Evolutionary conservation across 495 filamentous ascomycete species (phyloP).

Genomic region (Xylaria curta): DNA sequence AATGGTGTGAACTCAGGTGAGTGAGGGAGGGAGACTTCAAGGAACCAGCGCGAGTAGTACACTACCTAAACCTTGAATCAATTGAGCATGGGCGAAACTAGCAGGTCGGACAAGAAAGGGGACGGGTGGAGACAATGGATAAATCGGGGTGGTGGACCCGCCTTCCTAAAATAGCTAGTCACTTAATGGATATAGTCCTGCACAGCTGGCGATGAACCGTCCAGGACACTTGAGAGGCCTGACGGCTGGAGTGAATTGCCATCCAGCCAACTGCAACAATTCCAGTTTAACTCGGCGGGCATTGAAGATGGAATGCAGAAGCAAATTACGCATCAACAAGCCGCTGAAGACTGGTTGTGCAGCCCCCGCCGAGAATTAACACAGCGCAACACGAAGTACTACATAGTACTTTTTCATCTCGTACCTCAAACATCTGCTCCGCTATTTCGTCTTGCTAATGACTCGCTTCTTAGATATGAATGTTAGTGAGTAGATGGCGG

Average conservation of each 20-base stretch:
- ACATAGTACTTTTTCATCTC: not conserved
- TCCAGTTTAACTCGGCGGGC: conserved; percentile 13
- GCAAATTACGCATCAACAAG: conserved; percentile 22
- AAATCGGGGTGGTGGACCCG: conserved; percentile 5
- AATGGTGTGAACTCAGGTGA: conserved; percentile 6
- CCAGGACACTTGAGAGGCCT: not conserved
- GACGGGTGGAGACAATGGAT: conserved; percentile 11
- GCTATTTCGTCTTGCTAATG: not conserved
- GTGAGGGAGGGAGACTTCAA: conserved; percentile 8
- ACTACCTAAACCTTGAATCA: not conserved
- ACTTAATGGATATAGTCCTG: not conserved
- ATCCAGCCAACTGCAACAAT: conserved; percentile 14
- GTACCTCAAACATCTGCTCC: not conserved
- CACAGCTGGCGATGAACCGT: conserved; percentile 12
- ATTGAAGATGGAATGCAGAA: conserved; percentile 12
- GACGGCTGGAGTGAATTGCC: conserved; percentile 10
- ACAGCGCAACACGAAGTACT: not conserved
- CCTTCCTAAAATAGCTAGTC: not conserved
- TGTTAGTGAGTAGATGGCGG: not conserved
- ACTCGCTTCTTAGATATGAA: not conserved
- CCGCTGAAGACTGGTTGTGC: not conserved
- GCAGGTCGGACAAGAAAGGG: conserved; percentile 22
- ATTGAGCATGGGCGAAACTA: conserved; percentile 2
- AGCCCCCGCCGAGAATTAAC: not conserved
- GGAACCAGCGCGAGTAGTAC: conserved; percentile 10